A percentile compares a stretch with the other conserved stretches of the same genome.
Evolutionary conservation across 257 asterid species (phyloP).

Genomic region (Solanum stenotomum): DNA sequence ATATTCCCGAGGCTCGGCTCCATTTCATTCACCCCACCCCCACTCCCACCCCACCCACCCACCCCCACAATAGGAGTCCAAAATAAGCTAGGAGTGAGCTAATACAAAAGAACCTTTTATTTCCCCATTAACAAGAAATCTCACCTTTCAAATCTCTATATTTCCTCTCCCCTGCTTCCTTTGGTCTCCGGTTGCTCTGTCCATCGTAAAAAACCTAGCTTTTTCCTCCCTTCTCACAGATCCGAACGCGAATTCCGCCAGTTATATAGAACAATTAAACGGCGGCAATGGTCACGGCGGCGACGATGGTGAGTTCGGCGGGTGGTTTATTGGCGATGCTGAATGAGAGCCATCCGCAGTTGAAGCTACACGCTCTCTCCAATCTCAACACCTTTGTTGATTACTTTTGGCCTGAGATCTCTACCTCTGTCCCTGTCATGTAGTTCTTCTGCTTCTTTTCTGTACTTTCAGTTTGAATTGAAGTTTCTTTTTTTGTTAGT

Average conservation of each 20-base stretch:
- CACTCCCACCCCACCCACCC: no score
- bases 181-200: neutral
- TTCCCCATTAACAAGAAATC: neutral
- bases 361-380: constrained; percentile 76
- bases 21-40: no score
- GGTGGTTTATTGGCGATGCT: constrained; percentile 93
- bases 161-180: neutral
- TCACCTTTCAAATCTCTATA: neutral
- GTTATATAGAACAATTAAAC: neutral
- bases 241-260: neutral
- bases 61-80: neutral
- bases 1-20: neutral
- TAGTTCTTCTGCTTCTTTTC: constrained; percentile 7
- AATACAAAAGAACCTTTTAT: neutral
- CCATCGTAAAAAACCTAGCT: neutral
- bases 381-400: constrained; percentile 74
- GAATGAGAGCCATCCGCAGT: constrained; percentile 67
- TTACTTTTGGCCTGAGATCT: constrained; percentile 91
- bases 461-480: neutral
- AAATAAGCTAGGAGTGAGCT: neutral
- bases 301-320: constrained; percentile 83
- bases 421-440: constrained; percentile 77
- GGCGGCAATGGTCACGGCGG: constrained; percentile 36
- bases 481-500: neutral
- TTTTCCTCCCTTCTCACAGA: neutral